Evolutionary conservation across 2,329 filamentous ascomycete genomes (phyloP), one percentile per base, ranked within the genome.

Genomic region (Malbranchea zuffiana): DNA sequence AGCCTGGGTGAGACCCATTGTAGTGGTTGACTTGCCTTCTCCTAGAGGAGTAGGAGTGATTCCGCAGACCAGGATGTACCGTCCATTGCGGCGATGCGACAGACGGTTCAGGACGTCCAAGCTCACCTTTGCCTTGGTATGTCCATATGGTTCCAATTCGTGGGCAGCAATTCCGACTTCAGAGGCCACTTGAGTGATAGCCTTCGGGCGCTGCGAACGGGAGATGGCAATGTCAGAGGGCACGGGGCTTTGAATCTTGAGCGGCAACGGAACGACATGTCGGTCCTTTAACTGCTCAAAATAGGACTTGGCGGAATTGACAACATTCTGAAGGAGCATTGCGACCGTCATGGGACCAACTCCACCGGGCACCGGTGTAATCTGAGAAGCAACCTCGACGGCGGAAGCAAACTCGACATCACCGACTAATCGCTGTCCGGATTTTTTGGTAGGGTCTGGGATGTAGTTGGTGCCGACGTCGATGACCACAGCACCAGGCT

Each of bases 291-390:
- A 81, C 43, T 75, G 74, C 46, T 90, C 83, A 46, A 90, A 90
- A 54, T 84, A 87, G 40, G 74, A 67, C 32, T 78, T 80, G 23
- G 90, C 81, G 21, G 88, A 80, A 49, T 88, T 81, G 38, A 96
- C 81, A 6, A 96, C 87, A 55, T 98, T 98, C 61, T 93, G 83
- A 51, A 98, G 68, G 32, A 98, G 71, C 90, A 98, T 98, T 42
- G 90, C 90, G 45, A 98, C 87, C 3, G 90, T 98, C 90, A 98
- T 98, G 34, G 90, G 90, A 0, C 90, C 90, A 41, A 98, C 90
- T 60, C 90, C 90, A 40, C 90, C 90, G 1, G 90, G 90, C 2
- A 98, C 90, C 1, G 90, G 90, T 2, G 90, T 98, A 54, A 98
- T 95, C 53, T 82, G 75, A 2, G 87, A 94, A 13, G 87, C 90